A percentile compares a stretch with the other conserved stretches of the same genome.
phyloP scores from a whole-genome alignment of 2,329 filamentous ascomycete species.

The Neopestalotiopsis clavispora region DNA sequence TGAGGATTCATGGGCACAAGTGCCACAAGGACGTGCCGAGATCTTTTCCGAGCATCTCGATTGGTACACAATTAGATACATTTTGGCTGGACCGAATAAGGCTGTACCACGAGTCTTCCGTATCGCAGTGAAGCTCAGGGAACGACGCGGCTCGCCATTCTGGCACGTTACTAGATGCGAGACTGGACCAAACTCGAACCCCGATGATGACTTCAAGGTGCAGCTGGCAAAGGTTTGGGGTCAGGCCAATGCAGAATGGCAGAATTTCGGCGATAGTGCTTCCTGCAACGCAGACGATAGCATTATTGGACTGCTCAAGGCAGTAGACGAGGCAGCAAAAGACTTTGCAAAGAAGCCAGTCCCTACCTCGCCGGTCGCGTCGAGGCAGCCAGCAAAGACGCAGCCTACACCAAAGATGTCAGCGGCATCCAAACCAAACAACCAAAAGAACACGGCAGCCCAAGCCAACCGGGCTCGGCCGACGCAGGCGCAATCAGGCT shows the following conservation, averaged over 20 bases:
- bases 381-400: constrained; percentile 20
- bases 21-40: constrained; percentile 52
- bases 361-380: constrained; percentile 28
- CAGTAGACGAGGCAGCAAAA: constrained; percentile 50
- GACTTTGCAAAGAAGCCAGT: neutral
- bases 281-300: constrained; percentile 45
- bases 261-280: constrained; percentile 43
- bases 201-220: constrained; percentile 35
- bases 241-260: constrained; percentile 32
- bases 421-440: neutral
- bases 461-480: constrained; percentile 11
- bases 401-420: constrained; percentile 6
- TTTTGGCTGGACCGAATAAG: constrained; percentile 36
- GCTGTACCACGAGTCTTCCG: constrained; percentile 43
- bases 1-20: constrained; percentile 57
- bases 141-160: constrained; percentile 51
- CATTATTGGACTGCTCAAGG: constrained; percentile 49
- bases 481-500: constrained; percentile 7
- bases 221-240: constrained; percentile 33
- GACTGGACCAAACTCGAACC: constrained; percentile 23
- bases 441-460: constrained; percentile 2
- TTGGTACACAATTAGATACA: constrained; percentile 62
- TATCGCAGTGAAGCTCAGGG: constrained; percentile 57
- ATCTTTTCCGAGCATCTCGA: constrained; percentile 60
- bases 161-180: constrained; percentile 55